Evolutionary conservation across 176 grass and related monocot species (phyloP), one percentile per base, ranked within the genome.

Genomic region (Phyllostachys edulis): DNA sequence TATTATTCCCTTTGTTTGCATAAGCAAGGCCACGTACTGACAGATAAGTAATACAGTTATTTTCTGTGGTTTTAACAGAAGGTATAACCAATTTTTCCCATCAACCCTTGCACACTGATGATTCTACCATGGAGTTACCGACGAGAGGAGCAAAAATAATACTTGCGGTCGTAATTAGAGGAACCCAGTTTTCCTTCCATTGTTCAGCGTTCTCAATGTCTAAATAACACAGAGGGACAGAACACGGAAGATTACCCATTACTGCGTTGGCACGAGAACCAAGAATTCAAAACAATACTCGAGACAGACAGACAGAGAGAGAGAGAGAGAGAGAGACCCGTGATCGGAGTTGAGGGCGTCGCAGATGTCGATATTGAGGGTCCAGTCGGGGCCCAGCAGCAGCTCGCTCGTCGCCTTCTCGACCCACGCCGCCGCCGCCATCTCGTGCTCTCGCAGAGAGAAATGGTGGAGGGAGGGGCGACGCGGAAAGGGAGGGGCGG

Each of bases 351-450:
- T 94, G 80, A 69, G 64, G 84, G 83, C 88, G 71, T 97, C 94
- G 92, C 92, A 97, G 87, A 97, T 97, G 51, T 94, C 92, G 63
- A 97, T 94, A 85, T 97, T 97, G 84, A 97, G 85, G n/a, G 85
- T 85, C 94, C 94, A 97, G 77, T 97, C 94, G 26, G 94, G 94
- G 9, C 78, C 91, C 75, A 94, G 85, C 71, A 97, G 82, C 80
- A 97, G 94, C 63, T 94, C 94, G 89, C 86, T 97, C 39, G 94
- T 97, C 27, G 94, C 92, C 90, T 97, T 97, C 60, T 97, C 94
- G 66, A 97, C 94, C 83, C 73, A 80, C 42, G 94, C 92, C 80
- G 88, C 85, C 67, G 85, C 54, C 79, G 68, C 47, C 84, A 85
- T 83, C 55, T 27, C n/a, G 6, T n/a, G 41, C 17, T 20, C 17